A percentile compares a stretch with the other conserved stretches of the same genome.
phyloP scores from a whole-genome alignment of 495 filamentous ascomycete species.

The Aspergillus diversus region DNA sequence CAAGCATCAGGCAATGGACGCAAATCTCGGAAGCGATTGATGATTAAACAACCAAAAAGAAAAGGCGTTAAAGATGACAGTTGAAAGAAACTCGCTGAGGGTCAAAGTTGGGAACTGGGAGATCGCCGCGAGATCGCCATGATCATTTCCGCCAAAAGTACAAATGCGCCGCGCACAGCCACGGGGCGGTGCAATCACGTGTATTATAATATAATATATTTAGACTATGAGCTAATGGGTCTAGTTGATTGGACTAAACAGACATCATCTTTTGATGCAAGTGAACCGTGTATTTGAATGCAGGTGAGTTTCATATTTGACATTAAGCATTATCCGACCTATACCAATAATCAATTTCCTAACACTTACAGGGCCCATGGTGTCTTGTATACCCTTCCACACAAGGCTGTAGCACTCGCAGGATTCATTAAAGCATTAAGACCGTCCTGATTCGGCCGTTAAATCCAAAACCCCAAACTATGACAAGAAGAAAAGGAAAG shows the following conservation, averaged over 20 bases:
- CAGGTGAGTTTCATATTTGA: slow-evolving; percentile 18
- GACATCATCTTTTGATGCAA: background rate
- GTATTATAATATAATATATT: background rate
- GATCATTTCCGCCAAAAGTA: background rate
- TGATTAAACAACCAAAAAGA: too few relatives aligned
- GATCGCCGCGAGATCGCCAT: background rate
- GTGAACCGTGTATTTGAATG: background rate
- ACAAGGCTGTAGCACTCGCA: background rate
- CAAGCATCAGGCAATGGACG: too few relatives aligned
- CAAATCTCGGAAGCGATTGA: too few relatives aligned
- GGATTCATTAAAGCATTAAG: background rate
- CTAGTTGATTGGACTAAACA: too few relatives aligned
- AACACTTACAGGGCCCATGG: slow-evolving; percentile 3
- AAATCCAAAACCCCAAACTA: slow-evolving; percentile 9
- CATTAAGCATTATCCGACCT: slow-evolving; percentile 30
- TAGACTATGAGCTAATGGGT: background rate
- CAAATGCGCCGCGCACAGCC: slow-evolving; percentile 7
- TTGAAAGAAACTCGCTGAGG: too few relatives aligned
- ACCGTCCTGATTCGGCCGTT: background rate
- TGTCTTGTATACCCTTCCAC: slow-evolving; percentile 10
- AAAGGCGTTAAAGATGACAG: too few relatives aligned
- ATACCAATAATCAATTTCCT: slow-evolving; percentile 13
- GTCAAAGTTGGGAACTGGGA: too few relatives aligned
- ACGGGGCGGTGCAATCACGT: slow-evolving; percentile 2
- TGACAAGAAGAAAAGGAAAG: background rate